Evolutionary conservation across 371 early-diverging fungal genomes (phyloP), one percentile per base, ranked within the genome.

Genomic region (Syncephalis fuscata): DNA sequence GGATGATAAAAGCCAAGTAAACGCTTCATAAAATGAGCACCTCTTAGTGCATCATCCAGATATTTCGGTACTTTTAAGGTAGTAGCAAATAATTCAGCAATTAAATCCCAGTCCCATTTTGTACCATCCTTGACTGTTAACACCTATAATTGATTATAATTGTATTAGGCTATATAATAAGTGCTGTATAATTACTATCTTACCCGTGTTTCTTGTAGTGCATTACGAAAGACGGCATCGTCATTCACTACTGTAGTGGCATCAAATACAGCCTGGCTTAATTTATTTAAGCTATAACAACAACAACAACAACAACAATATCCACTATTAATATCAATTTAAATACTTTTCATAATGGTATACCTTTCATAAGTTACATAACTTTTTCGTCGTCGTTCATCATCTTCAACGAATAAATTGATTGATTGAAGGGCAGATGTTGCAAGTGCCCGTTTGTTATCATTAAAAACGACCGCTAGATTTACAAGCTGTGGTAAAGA

Each of bases 31-130:
- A 86, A 82, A 50, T 83, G 85, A 15, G 76, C 76, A 44, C 69
- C 73, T 19, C 75, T 73, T 53, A 83, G 64, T 0, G 78, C 76
- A 50, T 91, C 92, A 17, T 88, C 88, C 17, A 88, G 52, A 19
- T 88, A 67, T 40, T 75, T 65, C 1, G 81, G 73, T 51, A 77
- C 79, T 15, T 73, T 52, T 39, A 88, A 59, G 1, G 87, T 85
- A 0, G 88, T 88, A 42, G 80, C 78, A 5, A 88, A 53, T 1
- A 88, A 60, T 51, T 87, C 85, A 40, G 65, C 50, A 17, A 87
- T 77, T 21, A 66, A 64, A 40, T 83, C 80, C 88, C 85, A 91
- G 39, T 74, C 74, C 92, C 92, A 91, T 51, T 82, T 79, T 3
- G 74, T 66, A 49, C 67, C 72, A 19, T 88, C 88, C 52, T 86